Percentiles rank a stretch among this genome's conserved stretches.
phyloP scores from a whole-genome alignment of 495 filamentous ascomycete genomes.

The Bombardia bombarda region DNA sequence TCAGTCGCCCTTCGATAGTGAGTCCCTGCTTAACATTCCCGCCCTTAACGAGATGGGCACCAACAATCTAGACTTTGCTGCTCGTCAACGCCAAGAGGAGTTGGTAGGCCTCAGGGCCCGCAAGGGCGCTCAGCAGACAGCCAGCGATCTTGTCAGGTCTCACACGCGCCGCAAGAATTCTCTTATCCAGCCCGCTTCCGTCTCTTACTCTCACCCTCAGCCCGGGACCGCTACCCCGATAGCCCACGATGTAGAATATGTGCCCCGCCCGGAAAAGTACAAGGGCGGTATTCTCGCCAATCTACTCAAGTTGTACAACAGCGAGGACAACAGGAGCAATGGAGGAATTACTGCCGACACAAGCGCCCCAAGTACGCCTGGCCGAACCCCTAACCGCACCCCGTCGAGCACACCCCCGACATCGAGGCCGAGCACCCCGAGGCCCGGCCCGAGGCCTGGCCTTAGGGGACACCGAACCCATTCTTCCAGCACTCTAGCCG shows the following conservation, averaged over 20 bases:
- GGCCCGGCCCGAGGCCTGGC: conserved; percentile 52
- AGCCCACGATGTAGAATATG: conserved; percentile 50
- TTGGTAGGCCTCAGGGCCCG: conserved; percentile 6
- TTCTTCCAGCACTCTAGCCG: conserved; percentile 40
- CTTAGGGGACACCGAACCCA: conserved; percentile 34
- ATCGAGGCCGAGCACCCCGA: conserved; percentile 49
- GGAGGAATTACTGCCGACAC: conserved; percentile 4
- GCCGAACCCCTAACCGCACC: conserved; percentile 21
- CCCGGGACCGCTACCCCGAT: conserved; percentile 21
- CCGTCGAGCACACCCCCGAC: conserved; percentile 21
- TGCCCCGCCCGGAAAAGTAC: conserved; percentile 61
- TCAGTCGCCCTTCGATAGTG: neutral
- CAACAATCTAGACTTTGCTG: conserved; percentile 8
- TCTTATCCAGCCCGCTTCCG: conserved; percentile 5
- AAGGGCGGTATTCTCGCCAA: conserved; percentile 70
- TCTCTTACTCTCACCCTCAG: conserved; percentile 1
- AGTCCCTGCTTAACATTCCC: conserved; percentile 1
- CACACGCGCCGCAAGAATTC: conserved; percentile 16
- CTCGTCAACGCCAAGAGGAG: neutral
- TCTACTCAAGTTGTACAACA: conserved; percentile 67
- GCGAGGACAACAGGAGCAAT: conserved; percentile 13
- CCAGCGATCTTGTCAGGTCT: conserved; percentile 16
- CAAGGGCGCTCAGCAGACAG: conserved; percentile 14
- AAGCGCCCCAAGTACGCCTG: conserved; percentile 20
- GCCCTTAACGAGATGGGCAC: neutral